phyloP scores from a whole-genome alignment of 202 grass and related monocot genomes.

The Alloteropsis angusta region DNA sequence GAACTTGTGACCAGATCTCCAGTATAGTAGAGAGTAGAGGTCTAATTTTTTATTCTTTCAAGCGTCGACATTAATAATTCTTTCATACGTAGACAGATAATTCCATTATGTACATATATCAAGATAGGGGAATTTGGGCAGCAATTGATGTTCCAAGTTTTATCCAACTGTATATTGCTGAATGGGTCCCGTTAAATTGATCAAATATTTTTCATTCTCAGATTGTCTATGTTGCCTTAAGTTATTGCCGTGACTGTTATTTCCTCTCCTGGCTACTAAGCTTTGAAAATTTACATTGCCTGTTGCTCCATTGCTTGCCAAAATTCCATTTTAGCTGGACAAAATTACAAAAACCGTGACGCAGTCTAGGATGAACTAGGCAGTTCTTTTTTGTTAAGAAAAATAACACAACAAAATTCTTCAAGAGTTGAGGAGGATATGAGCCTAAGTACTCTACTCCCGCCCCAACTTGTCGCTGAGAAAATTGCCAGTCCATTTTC shows the following conservation, averaged over 20 bases:
- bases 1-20: not conserved
- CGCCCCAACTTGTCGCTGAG: no score
- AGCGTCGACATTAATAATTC: slow-evolving; percentile 26
- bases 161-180: slow-evolving; percentile 21
- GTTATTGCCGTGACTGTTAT: not conserved
- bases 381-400: no score
- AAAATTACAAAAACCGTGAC: not conserved
- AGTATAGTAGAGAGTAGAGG: slow-evolving; percentile 15
- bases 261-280: not conserved
- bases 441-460: no score
- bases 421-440: not conserved
- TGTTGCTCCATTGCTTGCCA: not conserved
- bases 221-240: not conserved
- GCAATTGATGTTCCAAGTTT: not conserved
- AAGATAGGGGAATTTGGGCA: slow-evolving; percentile 6
- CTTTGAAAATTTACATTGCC: not conserved
- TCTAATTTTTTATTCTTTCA: slow-evolving; percentile 40
- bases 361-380: no score
- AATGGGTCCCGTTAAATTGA: not conserved
- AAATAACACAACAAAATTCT: no score
- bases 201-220: not conserved
- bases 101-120: slow-evolving; percentile 37
- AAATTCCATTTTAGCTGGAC: not conserved
- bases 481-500: no score
- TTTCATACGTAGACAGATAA: slow-evolving; percentile 17